Base-by-base conservation (phyloP, 2,329 filamentous ascomycete genomes). In the Trichoderma koningiopsis region DNA sequence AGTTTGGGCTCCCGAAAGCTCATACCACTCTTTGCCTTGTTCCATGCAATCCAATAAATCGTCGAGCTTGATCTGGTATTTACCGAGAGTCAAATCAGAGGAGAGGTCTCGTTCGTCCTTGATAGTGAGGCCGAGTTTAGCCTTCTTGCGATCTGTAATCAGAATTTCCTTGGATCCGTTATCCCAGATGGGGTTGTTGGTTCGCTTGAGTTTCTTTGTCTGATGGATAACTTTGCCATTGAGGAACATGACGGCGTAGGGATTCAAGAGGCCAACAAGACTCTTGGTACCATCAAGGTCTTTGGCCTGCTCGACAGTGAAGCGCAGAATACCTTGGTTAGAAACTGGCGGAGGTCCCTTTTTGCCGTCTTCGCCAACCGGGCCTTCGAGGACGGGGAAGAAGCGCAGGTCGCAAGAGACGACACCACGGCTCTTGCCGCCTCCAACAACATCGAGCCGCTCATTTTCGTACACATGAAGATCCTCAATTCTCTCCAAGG, bases 21-120 rank as follows among this genome's bases (percentile, higher is more conserved):
- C 93, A 83, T 94, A 99, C 96, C 96, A 99, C 74, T 98, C 94
- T 75, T 97, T 92, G 53, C 96, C 95, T 81, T 97, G 96, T 58
- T 90, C 90, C 88, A 92, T 96, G 78, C 94, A 87, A 68, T 95
- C 93, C 31, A 98, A 83, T 88, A 99, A 92, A 75, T 98, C 95
- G 72, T 97, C 92, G 31, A 99, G 85, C 81, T 94, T 97, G 81
- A 99, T 96, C 79, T 98, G 94, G 79, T 97, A 97, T 31, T 90
- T 94, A 70, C 95, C 96, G 27, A 99, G 83, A 40, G 95, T 87
- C 60, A 93, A 94, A 78, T 99, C 95, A 16, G 89, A 85, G 8
- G 89, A 84, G 68, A 99, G 82, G 66, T 97, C 95, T 72, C 95
- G 91, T 74, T 98, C 95, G 77, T 99, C 96, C 82, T 97, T 99